A percentile compares a stretch with the other conserved stretches of the same genome.
Evolutionary conservation across 345 rosid species (phyloP).

Genomic region (Arabidopsis arenosa): DNA sequence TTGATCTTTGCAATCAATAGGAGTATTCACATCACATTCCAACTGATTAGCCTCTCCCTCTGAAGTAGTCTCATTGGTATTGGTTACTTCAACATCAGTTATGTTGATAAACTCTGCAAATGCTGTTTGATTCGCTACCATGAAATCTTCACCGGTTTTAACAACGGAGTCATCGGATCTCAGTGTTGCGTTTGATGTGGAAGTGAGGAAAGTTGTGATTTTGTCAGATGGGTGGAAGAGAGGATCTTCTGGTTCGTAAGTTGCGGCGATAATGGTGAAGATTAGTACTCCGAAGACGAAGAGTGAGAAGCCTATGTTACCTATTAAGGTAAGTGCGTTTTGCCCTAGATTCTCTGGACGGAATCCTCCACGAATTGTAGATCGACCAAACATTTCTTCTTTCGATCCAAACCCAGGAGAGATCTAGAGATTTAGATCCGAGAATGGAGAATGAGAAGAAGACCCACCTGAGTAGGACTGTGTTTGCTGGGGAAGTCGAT

Average conservation of each 20-base stretch:
- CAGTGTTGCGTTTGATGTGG: constrained; percentile 79
- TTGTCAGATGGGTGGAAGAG: constrained; percentile 83
- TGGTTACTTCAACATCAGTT: constrained; percentile 59
- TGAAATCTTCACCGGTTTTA: constrained; percentile 90
- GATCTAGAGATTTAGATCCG: constrained; percentile 36
- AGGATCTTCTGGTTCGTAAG: constrained; percentile 90
- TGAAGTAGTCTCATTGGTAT: neutral
- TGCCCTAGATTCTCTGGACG: constrained; percentile 81
- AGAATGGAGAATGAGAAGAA: neutral
- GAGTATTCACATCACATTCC: constrained; percentile 55
- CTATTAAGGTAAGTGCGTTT: constrained; percentile 78
- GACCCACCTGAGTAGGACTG: constrained; percentile 8
- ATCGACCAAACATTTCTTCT: constrained; percentile 63
- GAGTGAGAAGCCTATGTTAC: constrained; percentile 83
- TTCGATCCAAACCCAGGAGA: neutral
- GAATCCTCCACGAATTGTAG: constrained; percentile 59
- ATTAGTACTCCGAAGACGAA: constrained; percentile 80
- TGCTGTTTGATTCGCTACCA: constrained; percentile 72
- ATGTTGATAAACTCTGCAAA: constrained; percentile 65
- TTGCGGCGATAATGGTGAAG: constrained; percentile 92
- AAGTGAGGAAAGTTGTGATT: constrained; percentile 80
- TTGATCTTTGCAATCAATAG: constrained; percentile 81
- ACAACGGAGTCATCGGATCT: constrained; percentile 72
- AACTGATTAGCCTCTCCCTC: constrained; percentile 31
- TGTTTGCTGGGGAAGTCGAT: constrained; percentile 1